These are phyloP conservation scores for Vaccinium myrtillus DNA, from an alignment of 148 eudicot species.

Conservation along the genomic window DNA sequence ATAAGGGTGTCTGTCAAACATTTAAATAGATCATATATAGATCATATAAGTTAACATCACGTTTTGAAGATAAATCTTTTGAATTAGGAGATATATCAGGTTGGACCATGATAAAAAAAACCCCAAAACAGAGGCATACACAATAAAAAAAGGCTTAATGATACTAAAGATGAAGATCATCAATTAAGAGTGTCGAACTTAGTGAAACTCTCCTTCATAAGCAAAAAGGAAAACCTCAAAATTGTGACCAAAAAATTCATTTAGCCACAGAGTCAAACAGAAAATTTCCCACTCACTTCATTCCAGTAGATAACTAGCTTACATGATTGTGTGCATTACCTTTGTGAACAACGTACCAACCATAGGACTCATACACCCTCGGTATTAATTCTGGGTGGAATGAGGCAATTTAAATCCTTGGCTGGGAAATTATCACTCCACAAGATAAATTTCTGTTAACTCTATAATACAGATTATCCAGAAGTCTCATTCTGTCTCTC, in stretches of 20 bases:
- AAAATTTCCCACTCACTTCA: conserved; percentile 11
- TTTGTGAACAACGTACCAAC: not conserved
- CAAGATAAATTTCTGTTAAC: not conserved
- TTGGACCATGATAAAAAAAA: not conserved
- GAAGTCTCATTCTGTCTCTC: not conserved
- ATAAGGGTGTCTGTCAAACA: not conserved
- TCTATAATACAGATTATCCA: not conserved
- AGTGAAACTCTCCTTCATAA: not conserved
- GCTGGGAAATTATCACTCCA: not conserved
- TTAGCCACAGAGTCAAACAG: not conserved
- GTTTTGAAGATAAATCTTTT: not conserved
- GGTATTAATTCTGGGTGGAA: not conserved
- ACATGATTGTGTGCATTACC: not conserved
- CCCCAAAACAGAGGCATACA: not conserved
- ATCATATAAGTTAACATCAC: not conserved
- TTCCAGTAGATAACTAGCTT: not conserved
- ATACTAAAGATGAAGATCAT: not conserved
- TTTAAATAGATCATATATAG: not conserved
- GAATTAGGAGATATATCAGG: not conserved
- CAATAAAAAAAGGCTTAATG: not conserved
- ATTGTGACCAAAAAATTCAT: not conserved
- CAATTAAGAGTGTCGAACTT: not conserved
- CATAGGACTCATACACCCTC: not conserved
- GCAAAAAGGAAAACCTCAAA: conserved; percentile 1
- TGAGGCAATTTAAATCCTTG: not conserved